Conservation (phyloP, 306 rosid species). For the Mucuna pruriens region DNA sequence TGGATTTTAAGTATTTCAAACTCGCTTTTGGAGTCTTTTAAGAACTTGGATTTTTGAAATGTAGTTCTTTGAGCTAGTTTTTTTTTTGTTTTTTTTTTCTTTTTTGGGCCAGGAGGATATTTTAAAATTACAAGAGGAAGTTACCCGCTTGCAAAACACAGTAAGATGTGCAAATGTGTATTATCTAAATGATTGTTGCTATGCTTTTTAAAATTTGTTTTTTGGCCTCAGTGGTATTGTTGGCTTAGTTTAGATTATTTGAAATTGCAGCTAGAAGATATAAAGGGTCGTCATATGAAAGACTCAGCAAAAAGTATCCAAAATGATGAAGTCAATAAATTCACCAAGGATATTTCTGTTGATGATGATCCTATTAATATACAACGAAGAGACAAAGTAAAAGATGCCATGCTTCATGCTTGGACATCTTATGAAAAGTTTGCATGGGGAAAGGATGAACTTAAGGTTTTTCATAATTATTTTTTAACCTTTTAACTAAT, state of each 20-base stretch:
- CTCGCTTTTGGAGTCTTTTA: background rate
- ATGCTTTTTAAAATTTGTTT: background rate
- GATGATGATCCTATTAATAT: slow-evolving; percentile 51
- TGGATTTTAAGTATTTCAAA: background rate
- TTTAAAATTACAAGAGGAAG: slow-evolving; percentile 49
- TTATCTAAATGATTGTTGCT: background rate
- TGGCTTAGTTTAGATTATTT: slow-evolving; percentile 35
- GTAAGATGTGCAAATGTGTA: slow-evolving; percentile 40
- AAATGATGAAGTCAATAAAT: slow-evolving; percentile 22
- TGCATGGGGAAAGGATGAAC: slow-evolving; percentile 79
- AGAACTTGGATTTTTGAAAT: slow-evolving; percentile 1
- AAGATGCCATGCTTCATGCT: slow-evolving; percentile 73
- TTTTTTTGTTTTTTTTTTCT: background rate
- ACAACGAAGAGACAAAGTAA: slow-evolving; percentile 54
- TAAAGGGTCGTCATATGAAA: slow-evolving; percentile 4
- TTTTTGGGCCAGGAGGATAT: slow-evolving; percentile 45
- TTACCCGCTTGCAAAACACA: slow-evolving; percentile 40
- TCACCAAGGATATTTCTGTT: slow-evolving; percentile 16
- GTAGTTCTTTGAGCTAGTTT: background rate
- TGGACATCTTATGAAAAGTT: slow-evolving; percentile 68
- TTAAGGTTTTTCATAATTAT: slow-evolving; percentile 51
- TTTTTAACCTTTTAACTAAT: background rate
- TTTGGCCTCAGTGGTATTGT: background rate
- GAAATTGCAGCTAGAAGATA: slow-evolving; percentile 49
- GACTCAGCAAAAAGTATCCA: slow-evolving; percentile 23